Evolutionary conservation across 805 yeast species (phyloP).

Genomic region (Starmerella bombicola): DNA sequence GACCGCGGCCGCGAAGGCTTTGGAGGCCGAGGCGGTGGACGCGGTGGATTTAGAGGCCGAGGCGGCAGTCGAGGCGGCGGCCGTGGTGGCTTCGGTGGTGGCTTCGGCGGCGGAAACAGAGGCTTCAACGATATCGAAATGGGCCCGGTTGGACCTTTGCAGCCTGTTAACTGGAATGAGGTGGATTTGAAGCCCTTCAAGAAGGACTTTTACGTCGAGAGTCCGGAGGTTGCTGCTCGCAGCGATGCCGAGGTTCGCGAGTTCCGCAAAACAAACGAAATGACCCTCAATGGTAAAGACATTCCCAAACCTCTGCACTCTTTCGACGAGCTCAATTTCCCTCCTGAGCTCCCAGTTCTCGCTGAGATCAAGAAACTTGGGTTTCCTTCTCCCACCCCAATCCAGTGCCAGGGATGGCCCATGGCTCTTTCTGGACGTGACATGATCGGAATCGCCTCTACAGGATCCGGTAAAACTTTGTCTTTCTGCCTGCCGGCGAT

Average conservation of each 20-base stretch:
- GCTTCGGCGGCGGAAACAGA: conserved; percentile 34
- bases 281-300: conserved; percentile 71
- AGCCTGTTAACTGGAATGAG: conserved; percentile 70
- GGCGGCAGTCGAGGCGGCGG: conserved; percentile 33
- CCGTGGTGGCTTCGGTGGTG: conserved; percentile 32
- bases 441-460: conserved; percentile 97
- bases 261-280: conserved; percentile 74
- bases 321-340: conserved; percentile 97
- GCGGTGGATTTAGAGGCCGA: conserved; percentile 29
- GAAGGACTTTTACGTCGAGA: conserved; percentile 87
- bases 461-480: conserved; percentile 98
- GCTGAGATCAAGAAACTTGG: conserved; percentile 83
- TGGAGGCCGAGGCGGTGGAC: conserved; percentile 24
- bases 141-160: conserved; percentile 31
- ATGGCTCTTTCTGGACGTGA: conserved; percentile 99
- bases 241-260: conserved; percentile 55
- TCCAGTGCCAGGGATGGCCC: conserved; percentile 99
- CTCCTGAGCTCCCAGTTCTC: conserved; percentile 62
- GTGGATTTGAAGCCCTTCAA: conserved; percentile 75
- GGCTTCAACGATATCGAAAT: conserved; percentile 34
- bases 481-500: conserved; percentile 95
- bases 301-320: conserved; percentile 88
- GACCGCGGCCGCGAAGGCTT: conserved; percentile 12
- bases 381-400: conserved; percentile 86
- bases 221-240: conserved; percentile 63